A percentile compares a stretch with the other conserved stretches of the same genome.
Conservation (phyloP, 2,329 filamentous ascomycete species). For the Taxawa tesnikishii region DNA sequence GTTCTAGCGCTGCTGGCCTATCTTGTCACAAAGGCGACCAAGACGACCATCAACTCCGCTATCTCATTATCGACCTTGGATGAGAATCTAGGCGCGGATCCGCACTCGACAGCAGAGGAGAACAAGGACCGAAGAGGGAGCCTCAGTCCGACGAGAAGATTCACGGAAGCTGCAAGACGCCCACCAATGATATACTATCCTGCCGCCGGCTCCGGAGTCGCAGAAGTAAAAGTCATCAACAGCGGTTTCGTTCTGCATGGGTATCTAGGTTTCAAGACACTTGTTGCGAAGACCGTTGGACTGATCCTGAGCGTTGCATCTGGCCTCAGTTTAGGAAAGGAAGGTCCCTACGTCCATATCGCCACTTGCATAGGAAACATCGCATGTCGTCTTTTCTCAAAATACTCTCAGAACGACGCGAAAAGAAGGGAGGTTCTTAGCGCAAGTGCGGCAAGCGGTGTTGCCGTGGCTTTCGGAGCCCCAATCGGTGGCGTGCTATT, state of each 20-base stretch:
- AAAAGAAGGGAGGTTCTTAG: constrained; percentile 92
- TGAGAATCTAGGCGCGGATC: constrained; percentile 72
- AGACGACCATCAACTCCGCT: constrained; percentile 82
- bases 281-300: constrained; percentile 72
- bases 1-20: constrained; percentile 61
- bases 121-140: constrained; percentile 22
- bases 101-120: constrained; percentile 28
- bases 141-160: constrained; percentile 27
- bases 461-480: constrained; percentile 88
- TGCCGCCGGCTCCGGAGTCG: constrained; percentile 88
- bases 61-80: constrained; percentile 80
- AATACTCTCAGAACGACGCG: constrained; percentile 88
- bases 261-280: constrained; percentile 78
- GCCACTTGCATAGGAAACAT: constrained; percentile 94
- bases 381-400: constrained; percentile 80
- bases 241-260: constrained; percentile 95
- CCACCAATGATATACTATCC: constrained; percentile 90
- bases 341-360: constrained; percentile 95
- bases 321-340: constrained; percentile 86
- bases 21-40: constrained; percentile 73
- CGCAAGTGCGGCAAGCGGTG: constrained; percentile 79
- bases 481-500: constrained; percentile 85
- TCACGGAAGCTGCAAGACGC: constrained; percentile 24
- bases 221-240: constrained; percentile 94
- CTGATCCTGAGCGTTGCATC: constrained; percentile 84